These are phyloP conservation scores for Hirschfeldia incana DNA, from an alignment of 345 rosid species.

Conservation along the genomic window DNA sequence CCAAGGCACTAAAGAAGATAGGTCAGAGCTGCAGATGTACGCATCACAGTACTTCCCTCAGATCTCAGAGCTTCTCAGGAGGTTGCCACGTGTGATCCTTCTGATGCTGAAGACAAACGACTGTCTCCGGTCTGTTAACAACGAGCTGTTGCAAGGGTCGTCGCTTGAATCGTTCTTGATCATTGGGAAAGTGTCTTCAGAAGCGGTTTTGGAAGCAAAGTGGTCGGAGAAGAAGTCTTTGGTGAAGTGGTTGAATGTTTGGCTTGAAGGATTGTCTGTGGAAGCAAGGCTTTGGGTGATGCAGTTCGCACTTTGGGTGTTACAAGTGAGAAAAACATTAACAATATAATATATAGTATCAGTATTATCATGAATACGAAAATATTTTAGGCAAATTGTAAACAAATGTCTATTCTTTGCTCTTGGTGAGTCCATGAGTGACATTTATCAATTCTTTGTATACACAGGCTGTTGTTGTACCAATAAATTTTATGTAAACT, in stretches of 20 bases:
- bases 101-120: slow-evolving; percentile 93
- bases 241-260: slow-evolving; percentile 44
- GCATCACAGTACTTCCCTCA: slow-evolving; percentile 88
- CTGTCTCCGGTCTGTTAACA: slow-evolving; percentile 87
- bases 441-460: slow-evolving; percentile 30
- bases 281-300: slow-evolving; percentile 68
- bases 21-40: slow-evolving; percentile 88
- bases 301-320: slow-evolving; percentile 68
- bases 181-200: slow-evolving; percentile 76
- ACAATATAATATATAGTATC: slow-evolving; percentile 29
- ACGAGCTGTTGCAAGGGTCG: slow-evolving; percentile 74
- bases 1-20: slow-evolving; percentile 65
- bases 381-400: background rate
- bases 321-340: slow-evolving; percentile 61
- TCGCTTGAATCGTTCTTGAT: slow-evolving; percentile 74
- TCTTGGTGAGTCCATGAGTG: slow-evolving; percentile 17
- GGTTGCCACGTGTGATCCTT: slow-evolving; percentile 88
- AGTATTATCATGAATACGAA: slow-evolving; percentile 1
- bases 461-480: slow-evolving; percentile 17
- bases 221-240: slow-evolving; percentile 59
- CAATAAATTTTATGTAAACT: slow-evolving; percentile 8
- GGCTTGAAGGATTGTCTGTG: slow-evolving; percentile 63
- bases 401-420: slow-evolving; percentile 28
- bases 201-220: slow-evolving; percentile 86
- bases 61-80: slow-evolving; percentile 90